Percentiles rank a stretch among this genome's conserved stretches.
Evolutionary conservation across 495 filamentous ascomycete species (phyloP).

Genomic region (Podospora pseudoanserina): DNA sequence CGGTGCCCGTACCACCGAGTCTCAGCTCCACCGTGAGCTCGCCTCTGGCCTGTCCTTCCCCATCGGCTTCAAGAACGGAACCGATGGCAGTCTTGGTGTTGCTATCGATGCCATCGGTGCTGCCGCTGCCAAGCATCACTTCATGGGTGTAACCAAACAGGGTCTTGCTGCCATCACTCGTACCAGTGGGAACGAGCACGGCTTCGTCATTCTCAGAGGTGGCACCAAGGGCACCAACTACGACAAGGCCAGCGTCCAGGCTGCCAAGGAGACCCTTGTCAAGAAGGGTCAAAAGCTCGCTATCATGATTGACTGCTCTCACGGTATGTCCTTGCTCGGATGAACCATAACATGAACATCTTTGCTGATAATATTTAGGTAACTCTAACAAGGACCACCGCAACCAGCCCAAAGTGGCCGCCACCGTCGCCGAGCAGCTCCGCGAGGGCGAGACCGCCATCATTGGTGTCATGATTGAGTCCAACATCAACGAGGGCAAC

Average conservation of each 20-base stretch:
- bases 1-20: constrained; percentile 95
- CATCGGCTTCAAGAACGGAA: constrained; percentile 99
- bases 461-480: constrained; percentile 97
- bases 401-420: constrained; percentile 91
- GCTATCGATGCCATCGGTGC: constrained; percentile 95
- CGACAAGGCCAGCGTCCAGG: constrained; percentile 74
- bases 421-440: constrained; percentile 77
- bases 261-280: constrained; percentile 70
- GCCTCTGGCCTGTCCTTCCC: constrained; percentile 97
- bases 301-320: constrained; percentile 97
- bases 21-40: constrained; percentile 90
- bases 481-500: constrained; percentile 91
- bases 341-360: background rate
- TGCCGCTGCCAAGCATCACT: constrained; percentile 87
- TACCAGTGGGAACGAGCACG: constrained; percentile 90
- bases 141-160: constrained; percentile 99
- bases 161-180: constrained; percentile 92
- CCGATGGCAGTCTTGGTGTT: constrained; percentile 89
- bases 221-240: constrained; percentile 94
- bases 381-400: constrained; percentile 72
- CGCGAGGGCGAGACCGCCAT: constrained; percentile 83
- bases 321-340: constrained; percentile 52
- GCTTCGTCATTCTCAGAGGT: constrained; percentile 92
- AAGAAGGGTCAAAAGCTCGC: constrained; percentile 85
- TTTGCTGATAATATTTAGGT: constrained; percentile 42